These are phyloP conservation scores for Platanthera zijinensis DNA, from an alignment of 106 monocot species.

Conservation along the genomic window DNA sequence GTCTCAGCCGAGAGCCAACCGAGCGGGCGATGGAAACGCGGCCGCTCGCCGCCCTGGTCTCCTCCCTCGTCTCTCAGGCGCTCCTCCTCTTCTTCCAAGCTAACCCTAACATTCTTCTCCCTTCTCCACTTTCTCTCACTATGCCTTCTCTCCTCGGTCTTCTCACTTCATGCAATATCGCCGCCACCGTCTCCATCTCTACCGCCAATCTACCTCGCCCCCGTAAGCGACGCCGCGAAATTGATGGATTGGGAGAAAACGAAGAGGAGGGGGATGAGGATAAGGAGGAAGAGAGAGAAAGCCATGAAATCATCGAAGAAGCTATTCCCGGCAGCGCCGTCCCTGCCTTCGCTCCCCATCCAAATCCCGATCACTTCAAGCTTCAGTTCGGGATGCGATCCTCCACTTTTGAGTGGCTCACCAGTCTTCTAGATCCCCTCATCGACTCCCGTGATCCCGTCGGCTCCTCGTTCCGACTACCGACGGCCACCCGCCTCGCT, in stretches of 20 bases:
- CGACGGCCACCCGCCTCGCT: slow-evolving; percentile 35
- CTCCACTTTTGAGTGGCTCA: slow-evolving; percentile 67
- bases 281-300: background rate
- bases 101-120: background rate
- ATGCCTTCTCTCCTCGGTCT: slow-evolving; percentile 8
- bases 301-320: background rate
- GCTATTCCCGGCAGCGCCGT: background rate
- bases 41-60: slow-evolving; percentile 13
- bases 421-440: slow-evolving; percentile 76
- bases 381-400: slow-evolving; percentile 39
- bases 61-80: slow-evolving; percentile 43
- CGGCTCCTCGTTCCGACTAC: slow-evolving; percentile 14
- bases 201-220: slow-evolving; percentile 3
- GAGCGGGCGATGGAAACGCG: slow-evolving; percentile 27
- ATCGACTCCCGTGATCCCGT: slow-evolving; percentile 35
- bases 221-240: slow-evolving; percentile 1
- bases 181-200: background rate
- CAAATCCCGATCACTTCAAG: slow-evolving; percentile 35
- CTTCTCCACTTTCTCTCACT: slow-evolving; percentile 6
- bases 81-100: slow-evolving; percentile 18
- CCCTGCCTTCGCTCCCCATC: background rate
- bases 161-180: slow-evolving; percentile 19
- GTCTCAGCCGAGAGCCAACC: background rate
- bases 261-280: background rate
- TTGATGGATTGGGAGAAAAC: background rate